These are phyloP conservation scores for Ascodesmis nigricans DNA, from an alignment of 495 filamentous ascomycete genomes.

Conservation along the genomic window DNA sequence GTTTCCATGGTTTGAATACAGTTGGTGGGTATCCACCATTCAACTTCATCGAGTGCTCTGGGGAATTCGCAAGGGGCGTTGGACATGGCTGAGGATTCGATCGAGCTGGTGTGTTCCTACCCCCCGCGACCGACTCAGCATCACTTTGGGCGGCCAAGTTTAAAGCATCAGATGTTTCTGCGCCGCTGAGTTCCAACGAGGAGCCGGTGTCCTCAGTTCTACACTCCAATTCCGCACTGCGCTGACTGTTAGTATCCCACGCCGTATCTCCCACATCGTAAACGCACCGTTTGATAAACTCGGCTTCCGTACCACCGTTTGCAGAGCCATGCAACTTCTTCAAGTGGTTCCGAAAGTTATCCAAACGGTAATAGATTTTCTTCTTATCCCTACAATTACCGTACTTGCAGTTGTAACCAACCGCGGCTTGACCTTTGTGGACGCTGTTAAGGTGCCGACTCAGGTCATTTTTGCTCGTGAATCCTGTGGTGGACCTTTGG, in stretches of 20 bases:
- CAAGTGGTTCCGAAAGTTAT: conserved; percentile 82
- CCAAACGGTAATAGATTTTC: conserved; percentile 69
- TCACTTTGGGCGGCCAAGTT: neutral
- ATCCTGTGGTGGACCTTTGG: conserved; percentile 36
- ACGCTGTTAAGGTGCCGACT: conserved; percentile 49
- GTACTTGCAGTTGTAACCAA: conserved; percentile 41
- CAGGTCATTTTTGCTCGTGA: conserved; percentile 64
- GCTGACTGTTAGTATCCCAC: neutral
- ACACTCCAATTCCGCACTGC: neutral
- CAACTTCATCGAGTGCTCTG: no score
- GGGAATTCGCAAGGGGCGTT: no score
- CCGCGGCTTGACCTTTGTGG: conserved; percentile 31
- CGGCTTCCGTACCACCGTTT: conserved; percentile 7
- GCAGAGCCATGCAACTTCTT: conserved; percentile 41
- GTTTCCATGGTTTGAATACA: no score
- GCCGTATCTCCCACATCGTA: conserved; percentile 1
- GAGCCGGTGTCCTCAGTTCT: neutral
- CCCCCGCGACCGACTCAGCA: neutral
- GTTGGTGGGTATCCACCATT: no score
- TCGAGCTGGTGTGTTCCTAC: no score
- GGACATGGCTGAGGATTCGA: no score
- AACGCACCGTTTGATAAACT: conserved; percentile 20
- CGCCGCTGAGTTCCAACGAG: neutral
- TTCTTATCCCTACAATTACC: conserved; percentile 39
- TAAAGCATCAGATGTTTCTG: neutral